These are phyloP conservation scores for Aureobasidium sp. DNA, from an alignment of 2,329 filamentous ascomycete genomes.

Conservation along the genomic window DNA sequence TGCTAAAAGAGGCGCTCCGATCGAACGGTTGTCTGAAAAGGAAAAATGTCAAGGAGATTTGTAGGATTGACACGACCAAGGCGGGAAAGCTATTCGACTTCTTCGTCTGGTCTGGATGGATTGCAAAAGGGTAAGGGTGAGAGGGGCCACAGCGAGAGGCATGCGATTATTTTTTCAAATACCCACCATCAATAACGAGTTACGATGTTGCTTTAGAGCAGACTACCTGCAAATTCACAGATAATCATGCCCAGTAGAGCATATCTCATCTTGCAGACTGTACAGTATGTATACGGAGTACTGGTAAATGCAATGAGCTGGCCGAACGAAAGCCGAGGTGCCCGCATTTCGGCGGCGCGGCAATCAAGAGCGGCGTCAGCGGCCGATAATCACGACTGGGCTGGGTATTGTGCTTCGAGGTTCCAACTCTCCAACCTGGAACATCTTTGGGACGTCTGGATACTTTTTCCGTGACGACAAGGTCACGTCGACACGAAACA, in stretches of 20 bases:
- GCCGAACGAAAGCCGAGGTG: conserved; percentile 12
- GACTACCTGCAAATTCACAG: neutral
- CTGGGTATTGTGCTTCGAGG: neutral
- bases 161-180: conserved; percentile 2
- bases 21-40: conserved; percentile 84
- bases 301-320: neutral
- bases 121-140: conserved; percentile 63
- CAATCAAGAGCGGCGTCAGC: neutral
- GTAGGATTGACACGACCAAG: conserved; percentile 76
- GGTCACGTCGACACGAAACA: neutral
- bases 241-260: neutral
- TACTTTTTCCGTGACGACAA: neutral
- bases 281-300: too few relatives aligned
- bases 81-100: conserved; percentile 87
- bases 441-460: neutral
- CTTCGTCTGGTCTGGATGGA: conserved; percentile 87
- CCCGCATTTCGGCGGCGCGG: conserved; percentile 6
- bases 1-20: conserved; percentile 87
- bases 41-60: conserved; percentile 85
- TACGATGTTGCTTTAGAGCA: conserved; percentile 7
- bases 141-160: neutral
- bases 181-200: conserved; percentile 5
- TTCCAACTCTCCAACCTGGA: neutral
- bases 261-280: too few relatives aligned
- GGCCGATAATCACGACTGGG: neutral